These are phyloP conservation scores for Lichenothelia convexa DNA, from an alignment of 495 filamentous ascomycete genomes.

Conservation along the genomic window DNA sequence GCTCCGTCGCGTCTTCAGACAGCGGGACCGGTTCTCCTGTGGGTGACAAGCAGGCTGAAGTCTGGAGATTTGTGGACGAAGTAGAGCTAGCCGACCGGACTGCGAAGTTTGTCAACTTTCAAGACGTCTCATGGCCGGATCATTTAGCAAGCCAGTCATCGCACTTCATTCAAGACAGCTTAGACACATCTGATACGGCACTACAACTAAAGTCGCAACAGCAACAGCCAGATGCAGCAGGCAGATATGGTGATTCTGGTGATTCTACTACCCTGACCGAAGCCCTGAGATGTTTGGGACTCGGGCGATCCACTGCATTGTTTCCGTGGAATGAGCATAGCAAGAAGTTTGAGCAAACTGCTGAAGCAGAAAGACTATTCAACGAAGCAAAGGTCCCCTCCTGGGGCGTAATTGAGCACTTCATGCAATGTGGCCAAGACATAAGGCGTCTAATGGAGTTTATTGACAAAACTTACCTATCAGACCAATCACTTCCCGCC, in stretches of 20 bases:
- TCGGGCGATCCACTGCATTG: constrained; percentile 66
- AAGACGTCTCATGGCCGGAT: constrained; percentile 35
- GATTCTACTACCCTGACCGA: constrained; percentile 35
- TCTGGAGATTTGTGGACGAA: constrained; percentile 14
- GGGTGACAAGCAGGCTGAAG: constrained; percentile 11
- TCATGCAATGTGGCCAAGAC: constrained; percentile 40
- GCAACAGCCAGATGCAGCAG: background rate
- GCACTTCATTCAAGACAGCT: constrained; percentile 65
- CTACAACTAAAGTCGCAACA: constrained; percentile 8
- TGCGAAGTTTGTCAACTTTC: constrained; percentile 37
- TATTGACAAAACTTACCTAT: constrained; percentile 24
- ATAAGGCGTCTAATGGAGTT: constrained; percentile 35
- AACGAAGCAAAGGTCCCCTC: constrained; percentile 45
- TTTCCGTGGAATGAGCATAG: constrained; percentile 48
- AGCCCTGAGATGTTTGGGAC: constrained; percentile 49
- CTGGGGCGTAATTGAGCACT: constrained; percentile 35
- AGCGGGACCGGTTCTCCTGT: constrained; percentile 1
- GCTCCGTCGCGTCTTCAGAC: constrained; percentile 8
- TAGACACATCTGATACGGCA: constrained; percentile 51
- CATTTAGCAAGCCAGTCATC: constrained; percentile 28
- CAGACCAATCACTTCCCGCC: constrained; percentile 25
- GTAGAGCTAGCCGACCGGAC: constrained; percentile 31
- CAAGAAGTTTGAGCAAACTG: constrained; percentile 36
- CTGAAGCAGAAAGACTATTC: constrained; percentile 41
- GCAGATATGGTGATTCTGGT: constrained; percentile 9